A percentile compares a stretch with the other conserved stretches of the same genome.
These are phyloP conservation scores for Westerdykella sp. DNA, from an alignment of 2,329 filamentous ascomycete species.

Conservation along the genomic window DNA sequence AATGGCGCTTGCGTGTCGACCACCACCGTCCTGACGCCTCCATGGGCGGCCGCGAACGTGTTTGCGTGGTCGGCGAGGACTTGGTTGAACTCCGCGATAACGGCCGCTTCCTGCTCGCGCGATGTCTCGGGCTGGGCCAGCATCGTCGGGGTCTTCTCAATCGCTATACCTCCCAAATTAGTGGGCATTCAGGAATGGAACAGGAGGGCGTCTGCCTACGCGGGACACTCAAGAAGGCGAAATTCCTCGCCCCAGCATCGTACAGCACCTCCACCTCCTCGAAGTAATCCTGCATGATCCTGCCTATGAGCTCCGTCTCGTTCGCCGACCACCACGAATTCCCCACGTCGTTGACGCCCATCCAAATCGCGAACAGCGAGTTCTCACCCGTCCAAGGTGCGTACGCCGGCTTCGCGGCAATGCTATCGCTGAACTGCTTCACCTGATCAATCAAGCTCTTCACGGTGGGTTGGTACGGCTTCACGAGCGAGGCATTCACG, in stretches of 20 bases:
- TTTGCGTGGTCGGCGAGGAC: constrained; percentile 24
- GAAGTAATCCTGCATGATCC: constrained; percentile 44
- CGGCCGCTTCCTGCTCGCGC: constrained; percentile 24
- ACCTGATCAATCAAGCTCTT: constrained; percentile 17
- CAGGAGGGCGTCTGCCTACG: constrained; percentile 18
- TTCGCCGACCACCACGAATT: constrained; percentile 10
- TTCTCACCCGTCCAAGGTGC: constrained; percentile 9
- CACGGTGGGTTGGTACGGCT: constrained; percentile 9
- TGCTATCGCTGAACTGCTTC: constrained; percentile 9
- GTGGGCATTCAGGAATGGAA: background rate
- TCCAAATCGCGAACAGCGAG: constrained; percentile 13
- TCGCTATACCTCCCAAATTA: constrained; percentile 2
- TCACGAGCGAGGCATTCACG: constrained; percentile 15
- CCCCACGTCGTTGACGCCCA: constrained; percentile 21
- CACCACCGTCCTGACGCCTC: constrained; percentile 29
- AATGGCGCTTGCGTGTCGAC: constrained; percentile 42
- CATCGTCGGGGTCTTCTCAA: constrained; percentile 12
- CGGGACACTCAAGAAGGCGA: constrained; percentile 55
- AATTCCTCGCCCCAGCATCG: constrained; percentile 50
- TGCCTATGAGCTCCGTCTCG: constrained; percentile 19
- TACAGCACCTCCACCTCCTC: constrained; percentile 45
- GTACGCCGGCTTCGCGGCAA: constrained; percentile 10
- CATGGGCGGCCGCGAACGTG: constrained; percentile 33
- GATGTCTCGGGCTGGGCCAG: constrained; percentile 13
- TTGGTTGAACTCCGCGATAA: constrained; percentile 39